Evolutionary conservation across 257 asterid genomes (phyloP), one percentile per base, ranked within the genome.

Genomic region (Schizonepeta tenuifolia): DNA sequence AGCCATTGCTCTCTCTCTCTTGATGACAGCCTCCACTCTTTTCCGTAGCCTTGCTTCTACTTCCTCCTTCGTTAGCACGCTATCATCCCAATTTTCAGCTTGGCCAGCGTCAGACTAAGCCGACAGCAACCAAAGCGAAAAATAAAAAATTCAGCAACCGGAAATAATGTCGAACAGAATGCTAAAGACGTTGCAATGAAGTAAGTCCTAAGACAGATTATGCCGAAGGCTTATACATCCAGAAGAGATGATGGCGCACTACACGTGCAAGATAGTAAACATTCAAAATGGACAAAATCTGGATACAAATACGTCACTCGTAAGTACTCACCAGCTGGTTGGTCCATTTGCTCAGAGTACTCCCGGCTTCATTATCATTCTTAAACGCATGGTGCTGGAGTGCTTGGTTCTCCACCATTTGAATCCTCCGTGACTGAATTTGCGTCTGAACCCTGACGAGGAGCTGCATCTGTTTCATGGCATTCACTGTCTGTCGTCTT

Each of bases 391-490:
- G 95, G 58, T 44, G 75, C 66, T 78, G 90, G 54, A 78, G 60
- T 26, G 90, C 87, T 73, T 84, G 94, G 78, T 78, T 90, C 80
- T 92, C 96, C 78, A 89, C 63, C 96, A 85, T 90, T 59, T 92
- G 98, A 72, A 92, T 90, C 79, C 99, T 88, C 20, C 96, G 82
- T 1, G 96, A 92, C 74, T 89, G 99, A 67, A 95, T 90, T 79
- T 95, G 99, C 10, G 90, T 88, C 68, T 95, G 98, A 73, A 95
- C 89, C 67, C 97, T 69, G 20, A 95, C 97, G 26, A 92, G 79
- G 40, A 95, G 97, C 87, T 95, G 99, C 99, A 95, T 90, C 49
- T 90, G 96, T 75, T 92, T 95, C 98, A 95, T 83, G 61, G 99
- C 97, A 69, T 84, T 95, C 73, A 77, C 61, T 3, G 98, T 90